Conservation (phyloP, 768 basidiomycete genomes). For the Boletus speciosus region DNA sequence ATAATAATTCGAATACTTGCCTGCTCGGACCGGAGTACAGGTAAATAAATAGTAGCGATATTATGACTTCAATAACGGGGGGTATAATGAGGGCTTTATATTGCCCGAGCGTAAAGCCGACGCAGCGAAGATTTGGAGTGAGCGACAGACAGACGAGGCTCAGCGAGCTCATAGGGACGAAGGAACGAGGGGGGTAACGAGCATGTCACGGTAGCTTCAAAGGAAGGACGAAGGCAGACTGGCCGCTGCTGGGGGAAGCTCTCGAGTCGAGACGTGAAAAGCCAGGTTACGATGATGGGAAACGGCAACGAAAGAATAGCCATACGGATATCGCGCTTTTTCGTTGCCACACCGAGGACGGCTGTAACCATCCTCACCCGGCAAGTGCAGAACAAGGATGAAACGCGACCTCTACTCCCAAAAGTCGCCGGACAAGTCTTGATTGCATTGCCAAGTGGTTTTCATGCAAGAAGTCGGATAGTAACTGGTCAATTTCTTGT, state of each 20-base stretch:
- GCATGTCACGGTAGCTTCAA: slow-evolving; percentile 35
- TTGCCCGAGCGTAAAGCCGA: slow-evolving; percentile 46
- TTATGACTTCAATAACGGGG: slow-evolving; percentile 58
- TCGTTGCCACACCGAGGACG: slow-evolving; percentile 19
- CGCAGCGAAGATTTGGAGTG: slow-evolving; percentile 69
- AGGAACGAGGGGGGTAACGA: slow-evolving; percentile 18
- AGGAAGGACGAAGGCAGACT: slow-evolving; percentile 43
- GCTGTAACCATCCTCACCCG: slow-evolving; percentile 18
- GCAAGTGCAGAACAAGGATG: neutral
- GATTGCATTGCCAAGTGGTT: neutral
- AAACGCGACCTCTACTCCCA: neutral
- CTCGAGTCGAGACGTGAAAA: neutral
- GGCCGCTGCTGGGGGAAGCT: slow-evolving; percentile 33
- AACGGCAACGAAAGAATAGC: slow-evolving; percentile 10
- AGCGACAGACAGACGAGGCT: slow-evolving; percentile 64
- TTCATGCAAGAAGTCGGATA: neutral
- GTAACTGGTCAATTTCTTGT: neutral
- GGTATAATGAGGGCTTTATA: slow-evolving; percentile 56
- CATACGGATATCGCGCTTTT: neutral
- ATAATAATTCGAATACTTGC: slow-evolving; percentile 34
- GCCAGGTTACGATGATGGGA: slow-evolving; percentile 28
- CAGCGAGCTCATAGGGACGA: slow-evolving; percentile 35
- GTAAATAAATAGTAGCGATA: slow-evolving; percentile 51
- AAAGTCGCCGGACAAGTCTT: neutral
- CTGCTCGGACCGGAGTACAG: slow-evolving; percentile 46